Evolutionary conservation across 73 alveolate species (phyloP).

Genomic region (Stentor coeruleus): DNA sequence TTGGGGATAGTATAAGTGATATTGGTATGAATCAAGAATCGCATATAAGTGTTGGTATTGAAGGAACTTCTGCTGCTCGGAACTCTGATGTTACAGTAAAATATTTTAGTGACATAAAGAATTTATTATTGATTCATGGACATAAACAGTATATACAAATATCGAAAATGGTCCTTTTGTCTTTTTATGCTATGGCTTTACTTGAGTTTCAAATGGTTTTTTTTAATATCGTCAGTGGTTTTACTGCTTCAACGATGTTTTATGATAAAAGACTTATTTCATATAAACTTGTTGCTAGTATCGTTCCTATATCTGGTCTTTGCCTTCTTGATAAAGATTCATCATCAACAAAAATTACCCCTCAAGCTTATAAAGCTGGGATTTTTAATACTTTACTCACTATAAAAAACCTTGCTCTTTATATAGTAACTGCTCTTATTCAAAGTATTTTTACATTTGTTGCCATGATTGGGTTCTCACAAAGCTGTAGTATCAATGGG

Average conservation of each 20-base stretch:
- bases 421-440: not conserved
- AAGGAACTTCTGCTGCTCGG: no score
- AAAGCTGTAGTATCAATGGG: not conserved
- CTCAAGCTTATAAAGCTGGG: not conserved
- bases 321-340: not conserved
- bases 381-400: not conserved
- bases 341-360: not conserved
- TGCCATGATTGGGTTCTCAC: not conserved
- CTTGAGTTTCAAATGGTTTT: not conserved
- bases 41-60: slow-evolving; percentile 5
- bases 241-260: not conserved
- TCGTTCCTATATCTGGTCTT: not conserved
- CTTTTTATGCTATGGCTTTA: not conserved
- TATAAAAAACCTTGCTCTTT: not conserved
- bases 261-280: not conserved
- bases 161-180: not conserved
- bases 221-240: not conserved
- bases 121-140: not conserved
- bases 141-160: not conserved
- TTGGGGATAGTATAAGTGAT: slow-evolving; percentile 1
- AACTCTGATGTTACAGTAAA: not conserved
- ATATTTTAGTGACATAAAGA: not conserved
- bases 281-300: not conserved
- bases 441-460: not conserved
- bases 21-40: slow-evolving; percentile 7